Evolutionary conservation across 345 rosid species (phyloP).

Genomic region (Eutrema heterophyllum): DNA sequence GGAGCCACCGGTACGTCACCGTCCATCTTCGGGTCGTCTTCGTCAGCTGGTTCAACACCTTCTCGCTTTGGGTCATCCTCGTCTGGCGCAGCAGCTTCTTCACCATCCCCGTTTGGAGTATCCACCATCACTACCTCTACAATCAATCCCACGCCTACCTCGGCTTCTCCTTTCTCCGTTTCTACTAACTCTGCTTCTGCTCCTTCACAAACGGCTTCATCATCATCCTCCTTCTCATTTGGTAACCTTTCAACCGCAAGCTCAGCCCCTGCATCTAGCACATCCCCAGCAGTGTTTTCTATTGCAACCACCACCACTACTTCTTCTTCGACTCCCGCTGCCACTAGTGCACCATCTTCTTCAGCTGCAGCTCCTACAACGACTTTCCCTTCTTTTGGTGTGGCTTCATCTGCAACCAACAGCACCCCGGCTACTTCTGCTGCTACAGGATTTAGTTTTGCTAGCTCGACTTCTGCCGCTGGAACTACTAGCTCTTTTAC

Average conservation of each 20-base stretch:
- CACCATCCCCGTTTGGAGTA: constrained; percentile 31
- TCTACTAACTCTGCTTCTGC: constrained; percentile 33
- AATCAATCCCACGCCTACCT: constrained; percentile 23
- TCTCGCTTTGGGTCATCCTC: constrained; percentile 24
- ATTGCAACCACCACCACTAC: constrained; percentile 51
- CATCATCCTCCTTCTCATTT: constrained; percentile 44
- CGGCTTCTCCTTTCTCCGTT: constrained; percentile 37
- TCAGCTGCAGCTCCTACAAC: constrained; percentile 40
- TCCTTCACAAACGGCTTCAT: constrained; percentile 31
- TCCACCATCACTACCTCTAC: constrained; percentile 30
- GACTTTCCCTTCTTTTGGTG: constrained; percentile 44
- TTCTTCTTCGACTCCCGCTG: constrained; percentile 43
- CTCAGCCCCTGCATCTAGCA: constrained; percentile 30
- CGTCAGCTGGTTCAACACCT: constrained; percentile 20
- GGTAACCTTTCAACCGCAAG: constrained; percentile 39
- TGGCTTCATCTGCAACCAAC: constrained; percentile 32
- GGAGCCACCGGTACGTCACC: constrained; percentile 19
- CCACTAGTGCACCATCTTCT: constrained; percentile 36
- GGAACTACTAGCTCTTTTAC: constrained; percentile 52
- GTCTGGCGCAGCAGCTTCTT: constrained; percentile 24
- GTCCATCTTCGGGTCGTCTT: constrained; percentile 23
- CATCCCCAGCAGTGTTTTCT: constrained; percentile 42
- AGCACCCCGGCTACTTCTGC: constrained; percentile 31
- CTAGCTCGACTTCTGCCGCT: constrained; percentile 40
- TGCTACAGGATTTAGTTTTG: constrained; percentile 51